phyloP scores from a whole-genome alignment of 257 asterid genomes.

The Petrea volubilis region DNA sequence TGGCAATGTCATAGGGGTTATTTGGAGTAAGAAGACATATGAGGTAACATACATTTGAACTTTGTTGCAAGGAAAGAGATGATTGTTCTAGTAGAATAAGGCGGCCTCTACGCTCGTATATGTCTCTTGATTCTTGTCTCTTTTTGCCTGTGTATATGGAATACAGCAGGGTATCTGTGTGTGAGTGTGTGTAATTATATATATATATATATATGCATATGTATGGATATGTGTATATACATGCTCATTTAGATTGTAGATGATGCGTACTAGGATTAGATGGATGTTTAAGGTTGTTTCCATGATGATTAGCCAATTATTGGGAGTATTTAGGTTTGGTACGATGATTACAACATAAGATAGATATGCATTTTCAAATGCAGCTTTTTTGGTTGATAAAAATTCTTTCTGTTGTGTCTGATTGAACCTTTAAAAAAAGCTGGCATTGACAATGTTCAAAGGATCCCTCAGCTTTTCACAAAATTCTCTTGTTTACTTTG shows the following conservation, averaged over 20 bases:
- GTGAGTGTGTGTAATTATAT: not conserved
- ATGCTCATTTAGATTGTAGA: no score
- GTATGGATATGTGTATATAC: no score
- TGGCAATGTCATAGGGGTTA: slow-evolving; percentile 13
- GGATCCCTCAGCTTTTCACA: not conserved
- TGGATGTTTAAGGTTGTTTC: not conserved
- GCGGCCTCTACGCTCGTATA: slow-evolving; percentile 24
- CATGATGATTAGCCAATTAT: slow-evolving; percentile 5
- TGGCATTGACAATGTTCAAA: not conserved
- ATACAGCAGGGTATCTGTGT: not conserved
- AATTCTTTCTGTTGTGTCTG: slow-evolving; percentile 3
- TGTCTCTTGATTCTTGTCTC: slow-evolving; percentile 20
- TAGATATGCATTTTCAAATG: not conserved
- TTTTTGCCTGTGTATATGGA: not conserved
- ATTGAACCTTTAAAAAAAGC: slow-evolving; percentile 18
- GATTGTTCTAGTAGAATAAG: slow-evolving; percentile 22
- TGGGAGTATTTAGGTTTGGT: not conserved
- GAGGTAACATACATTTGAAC: slow-evolving; percentile 27
- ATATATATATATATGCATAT: not conserved
- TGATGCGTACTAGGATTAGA: no score
- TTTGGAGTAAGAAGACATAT: not conserved
- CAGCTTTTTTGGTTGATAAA: slow-evolving; percentile 10
- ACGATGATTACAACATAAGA: not conserved
- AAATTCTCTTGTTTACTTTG: not conserved
- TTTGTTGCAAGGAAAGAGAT: slow-evolving; percentile 8